phyloP scores from a whole-genome alignment of 768 basidiomycete species.

The Trametes villosa region DNA sequence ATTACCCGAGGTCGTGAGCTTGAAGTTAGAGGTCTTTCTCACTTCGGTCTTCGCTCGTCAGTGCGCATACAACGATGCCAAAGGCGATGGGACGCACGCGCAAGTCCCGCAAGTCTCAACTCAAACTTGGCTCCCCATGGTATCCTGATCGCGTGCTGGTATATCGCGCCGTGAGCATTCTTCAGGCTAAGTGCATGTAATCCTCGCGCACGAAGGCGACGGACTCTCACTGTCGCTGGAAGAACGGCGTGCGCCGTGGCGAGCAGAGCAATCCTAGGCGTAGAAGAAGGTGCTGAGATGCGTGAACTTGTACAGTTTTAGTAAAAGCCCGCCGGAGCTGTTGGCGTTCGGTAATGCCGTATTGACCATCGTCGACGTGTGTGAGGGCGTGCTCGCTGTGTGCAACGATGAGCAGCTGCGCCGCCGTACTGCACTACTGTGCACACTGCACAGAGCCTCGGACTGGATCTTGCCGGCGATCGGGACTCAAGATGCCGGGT shows the following conservation, averaged over 20 bases:
- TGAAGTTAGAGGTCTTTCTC: slow-evolving; percentile 75
- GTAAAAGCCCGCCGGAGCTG: slow-evolving; percentile 23
- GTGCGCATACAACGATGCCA: neutral
- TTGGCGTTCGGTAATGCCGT: neutral
- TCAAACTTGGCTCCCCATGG: slow-evolving; percentile 69
- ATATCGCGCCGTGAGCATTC: slow-evolving; percentile 63
- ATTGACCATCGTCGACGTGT: slow-evolving; percentile 1
- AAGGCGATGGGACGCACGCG: slow-evolving; percentile 56
- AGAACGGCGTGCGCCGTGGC: slow-evolving; percentile 43
- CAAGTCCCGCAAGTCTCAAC: slow-evolving; percentile 71
- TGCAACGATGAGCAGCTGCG: neutral
- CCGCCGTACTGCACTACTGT: neutral
- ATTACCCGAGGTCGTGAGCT: slow-evolving; percentile 75
- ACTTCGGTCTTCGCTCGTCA: slow-evolving; percentile 45
- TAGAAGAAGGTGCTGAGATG: slow-evolving; percentile 57
- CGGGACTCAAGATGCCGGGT: neutral
- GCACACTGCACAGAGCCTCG: neutral
- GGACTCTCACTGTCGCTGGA: slow-evolving; percentile 32
- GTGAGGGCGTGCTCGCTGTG: neutral
- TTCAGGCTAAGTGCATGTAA: slow-evolving; percentile 48
- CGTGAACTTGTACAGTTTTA: slow-evolving; percentile 38
- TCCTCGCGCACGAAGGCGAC: neutral
- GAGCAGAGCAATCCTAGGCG: slow-evolving; percentile 54
- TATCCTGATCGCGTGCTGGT: slow-evolving; percentile 65
- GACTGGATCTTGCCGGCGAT: neutral